Conservation (phyloP, 257 asterid species). For the Solanum peruvianum region DNA sequence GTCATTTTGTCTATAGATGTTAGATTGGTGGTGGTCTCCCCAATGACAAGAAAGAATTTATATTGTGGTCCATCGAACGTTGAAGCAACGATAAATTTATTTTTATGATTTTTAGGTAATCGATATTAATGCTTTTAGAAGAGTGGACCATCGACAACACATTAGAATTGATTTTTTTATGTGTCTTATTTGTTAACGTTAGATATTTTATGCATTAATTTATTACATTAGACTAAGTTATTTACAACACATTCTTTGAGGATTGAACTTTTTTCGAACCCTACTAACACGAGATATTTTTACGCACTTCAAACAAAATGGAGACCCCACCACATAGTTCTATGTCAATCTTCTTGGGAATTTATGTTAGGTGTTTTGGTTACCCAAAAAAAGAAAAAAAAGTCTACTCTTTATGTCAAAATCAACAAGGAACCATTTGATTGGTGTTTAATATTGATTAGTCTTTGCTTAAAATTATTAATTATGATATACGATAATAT, state of each 20-base stretch:
- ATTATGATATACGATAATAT: neutral
- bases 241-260: no score
- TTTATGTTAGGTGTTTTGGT: accelerated
- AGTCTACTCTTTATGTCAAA: neutral
- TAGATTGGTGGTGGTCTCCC: neutral
- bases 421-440: neutral
- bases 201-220: no score
- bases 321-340: neutral
- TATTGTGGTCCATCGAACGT: accelerated
- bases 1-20: neutral
- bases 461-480: neutral
- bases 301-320: neutral
- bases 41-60: neutral
- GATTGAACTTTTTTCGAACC: no score
- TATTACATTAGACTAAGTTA: no score
- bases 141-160: no score
- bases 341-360: accelerated
- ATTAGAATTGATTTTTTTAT: no score
- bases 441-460: neutral
- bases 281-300: no score
- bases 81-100: neutral
- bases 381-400: neutral
- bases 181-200: no score
- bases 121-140: no score
- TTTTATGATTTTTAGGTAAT: neutral